Evolutionary conservation across 2,329 filamentous ascomycete species (phyloP), one percentile per base, ranked within the genome.

Genomic region (Alternaria angustiovoidea): DNA sequence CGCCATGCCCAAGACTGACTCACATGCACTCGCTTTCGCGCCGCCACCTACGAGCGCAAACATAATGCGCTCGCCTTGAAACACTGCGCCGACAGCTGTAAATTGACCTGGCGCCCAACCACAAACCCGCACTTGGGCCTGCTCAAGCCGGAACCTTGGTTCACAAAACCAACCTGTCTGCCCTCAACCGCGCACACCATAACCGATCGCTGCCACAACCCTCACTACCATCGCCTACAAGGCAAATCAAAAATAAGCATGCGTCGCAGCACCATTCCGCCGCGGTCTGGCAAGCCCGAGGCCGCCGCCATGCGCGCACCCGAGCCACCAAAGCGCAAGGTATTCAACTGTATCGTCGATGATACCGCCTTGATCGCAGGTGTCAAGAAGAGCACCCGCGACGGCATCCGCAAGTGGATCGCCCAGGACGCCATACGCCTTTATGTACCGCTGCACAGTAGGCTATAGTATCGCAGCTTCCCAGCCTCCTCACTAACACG

Each of bases 311-410:
- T 68, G 67, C 71, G 70, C 59, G 56, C 68, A 24, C 70, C 68
- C 63, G 71, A 74, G 57, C 71, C 63, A 57, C 75, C 76, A 34
- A 65, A 65, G 64, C 79, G 81, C 66, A 84, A 83, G 75, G 69
- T 84, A 58, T 84, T 85, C 79, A 84, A 84, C 76, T 84, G 82
- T 72, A 84, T 84, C 64, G 81, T 84, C 65, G 83, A 85, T 69
- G 83, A 84, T 65, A 82, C 80, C 20, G 82, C 83, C 32, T 70
- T 85, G 64, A 78, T 84, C 57, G 81, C 81, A 41, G 82, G 83
- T 59, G 81, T 83, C 49, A 84, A 83, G 77, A 81, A 79, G 70
- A 82, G 80, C 72, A 84, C 82, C 56, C 77, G 82, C 64, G 83
- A 85, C 67, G 82, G 82, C 53, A 82, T 85, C 63, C 77, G 81